Evolutionary conservation across 2,329 filamentous ascomycete genomes (phyloP).

Genomic region (Reticulascus tulasneorum): DNA sequence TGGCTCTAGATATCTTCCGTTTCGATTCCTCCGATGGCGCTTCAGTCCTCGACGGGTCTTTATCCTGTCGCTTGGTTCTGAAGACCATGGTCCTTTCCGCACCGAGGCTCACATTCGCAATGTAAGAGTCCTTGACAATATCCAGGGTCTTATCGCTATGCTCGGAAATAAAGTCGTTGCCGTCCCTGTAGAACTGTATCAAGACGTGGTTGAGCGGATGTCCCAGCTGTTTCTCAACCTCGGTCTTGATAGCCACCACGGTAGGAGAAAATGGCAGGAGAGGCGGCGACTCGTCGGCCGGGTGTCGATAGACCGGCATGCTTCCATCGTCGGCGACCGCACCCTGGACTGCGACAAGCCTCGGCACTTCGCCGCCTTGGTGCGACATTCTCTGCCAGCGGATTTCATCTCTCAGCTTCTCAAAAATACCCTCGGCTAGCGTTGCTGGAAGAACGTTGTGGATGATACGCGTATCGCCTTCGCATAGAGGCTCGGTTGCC

Average conservation of each 20-base stretch:
- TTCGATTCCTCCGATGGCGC: constrained; percentile 11
- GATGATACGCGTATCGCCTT: constrained; percentile 76
- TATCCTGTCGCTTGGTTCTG: constrained; percentile 67
- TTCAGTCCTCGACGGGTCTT: constrained; percentile 26
- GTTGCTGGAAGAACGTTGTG: constrained; percentile 61
- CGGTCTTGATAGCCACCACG: constrained; percentile 63
- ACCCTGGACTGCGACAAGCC: constrained; percentile 87
- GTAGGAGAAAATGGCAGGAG: constrained; percentile 71
- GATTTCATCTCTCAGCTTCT: constrained; percentile 68
- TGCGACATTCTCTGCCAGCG: constrained; percentile 91
- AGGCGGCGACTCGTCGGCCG: constrained; percentile 80
- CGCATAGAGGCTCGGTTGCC: constrained; percentile 50
- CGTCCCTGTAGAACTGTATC: constrained; percentile 88
- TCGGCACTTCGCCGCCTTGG: constrained; percentile 84
- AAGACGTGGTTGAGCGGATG: constrained; percentile 87
- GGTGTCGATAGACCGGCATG: constrained; percentile 91
- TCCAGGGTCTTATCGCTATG: constrained; percentile 97
- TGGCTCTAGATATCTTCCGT: constrained; percentile 62
- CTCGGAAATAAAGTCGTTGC: constrained; percentile 89
- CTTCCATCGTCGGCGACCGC: constrained; percentile 62
- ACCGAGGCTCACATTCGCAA: constrained; percentile 92
- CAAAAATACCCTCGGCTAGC: constrained; percentile 60
- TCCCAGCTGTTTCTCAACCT: constrained; percentile 68
- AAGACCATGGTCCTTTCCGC: constrained; percentile 88
- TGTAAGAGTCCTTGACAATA: constrained; percentile 73